A percentile compares a stretch with the other conserved stretches of the same genome.
These are phyloP conservation scores for Candolleomyces aberdarensis DNA, from an alignment of 768 basidiomycete species.

Conservation along the genomic window DNA sequence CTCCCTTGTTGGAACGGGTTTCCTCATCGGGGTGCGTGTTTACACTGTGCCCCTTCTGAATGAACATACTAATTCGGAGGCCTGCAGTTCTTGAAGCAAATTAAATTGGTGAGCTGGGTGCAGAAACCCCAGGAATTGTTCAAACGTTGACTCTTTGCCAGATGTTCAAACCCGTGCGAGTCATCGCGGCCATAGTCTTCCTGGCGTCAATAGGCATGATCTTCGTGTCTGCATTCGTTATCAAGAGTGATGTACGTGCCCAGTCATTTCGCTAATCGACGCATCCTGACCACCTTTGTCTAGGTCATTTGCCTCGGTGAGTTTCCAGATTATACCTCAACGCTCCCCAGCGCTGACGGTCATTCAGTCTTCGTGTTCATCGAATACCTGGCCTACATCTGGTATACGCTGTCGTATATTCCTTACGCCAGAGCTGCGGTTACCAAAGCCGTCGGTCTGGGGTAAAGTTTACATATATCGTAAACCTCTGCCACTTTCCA, in stretches of 20 bases:
- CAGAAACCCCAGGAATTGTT: too few relatives aligned
- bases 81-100: slow-evolving; percentile 71
- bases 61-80: slow-evolving; percentile 3
- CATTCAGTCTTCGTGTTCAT: slow-evolving; percentile 81
- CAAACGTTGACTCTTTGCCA: slow-evolving; percentile 22
- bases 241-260: slow-evolving; percentile 57
- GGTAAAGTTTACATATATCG: slow-evolving; percentile 17
- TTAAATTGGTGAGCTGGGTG: slow-evolving; percentile 58
- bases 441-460: slow-evolving; percentile 57
- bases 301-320: slow-evolving; percentile 70
- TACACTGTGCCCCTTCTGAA: neutral
- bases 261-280: neutral
- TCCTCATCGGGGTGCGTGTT: slow-evolving; percentile 78
- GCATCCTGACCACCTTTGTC: slow-evolving; percentile 2
- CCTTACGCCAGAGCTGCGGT: slow-evolving; percentile 84
- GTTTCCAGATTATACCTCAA: slow-evolving; percentile 16
- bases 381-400: slow-evolving; percentile 88
- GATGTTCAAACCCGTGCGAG: slow-evolving; percentile 95
- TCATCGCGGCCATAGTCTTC: slow-evolving; percentile 78
- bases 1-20: slow-evolving; percentile 84
- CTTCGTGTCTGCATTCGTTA: slow-evolving; percentile 82
- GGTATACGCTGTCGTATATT: slow-evolving; percentile 87
- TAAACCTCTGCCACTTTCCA: neutral
- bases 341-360: neutral
- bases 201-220: slow-evolving; percentile 77